Conservation (phyloP, 164 flowering plant genomes). For the Liriodendron chinense region DNA sequence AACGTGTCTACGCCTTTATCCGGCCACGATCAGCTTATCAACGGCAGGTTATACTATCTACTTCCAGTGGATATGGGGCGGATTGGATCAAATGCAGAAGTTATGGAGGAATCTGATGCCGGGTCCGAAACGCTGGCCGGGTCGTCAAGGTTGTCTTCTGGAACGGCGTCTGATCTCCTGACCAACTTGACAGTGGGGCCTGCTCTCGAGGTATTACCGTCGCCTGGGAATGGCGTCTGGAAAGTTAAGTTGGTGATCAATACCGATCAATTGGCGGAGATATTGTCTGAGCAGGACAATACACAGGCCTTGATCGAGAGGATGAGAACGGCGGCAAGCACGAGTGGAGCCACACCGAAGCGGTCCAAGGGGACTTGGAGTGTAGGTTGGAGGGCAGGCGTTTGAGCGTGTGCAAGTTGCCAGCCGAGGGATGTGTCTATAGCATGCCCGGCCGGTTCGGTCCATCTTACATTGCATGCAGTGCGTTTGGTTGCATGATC, state of each 20-base stretch:
- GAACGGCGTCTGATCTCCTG: constrained; percentile 13
- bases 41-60: constrained; percentile 48
- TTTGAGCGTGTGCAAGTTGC: not conserved
- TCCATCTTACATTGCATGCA: not conserved
- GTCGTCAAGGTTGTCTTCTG: constrained; percentile 22
- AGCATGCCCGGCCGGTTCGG: not conserved
- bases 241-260: constrained; percentile 61
- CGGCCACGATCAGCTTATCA: constrained; percentile 30
- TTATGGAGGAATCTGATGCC: constrained; percentile 3
- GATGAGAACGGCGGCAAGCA: constrained; percentile 51
- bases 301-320: constrained; percentile 67
- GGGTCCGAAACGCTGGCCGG: constrained; percentile 4
- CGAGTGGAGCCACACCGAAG: constrained; percentile 11
- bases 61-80: constrained; percentile 26
- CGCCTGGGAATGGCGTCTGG: constrained; percentile 57
- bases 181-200: constrained; percentile 22
- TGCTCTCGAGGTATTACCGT: constrained; percentile 43
- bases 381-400: constrained; percentile 8
- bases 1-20: constrained; percentile 27
- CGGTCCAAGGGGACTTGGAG: constrained; percentile 1
- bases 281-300: constrained; percentile 53
- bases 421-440: not conserved
- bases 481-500: not conserved
- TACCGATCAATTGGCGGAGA: constrained; percentile 51
- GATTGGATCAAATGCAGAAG: not conserved